Percentiles rank a stretch among this genome's conserved stretches.
Evolutionary conservation across 1,139 yeast genomes (phyloP).

Genomic region (Sugiyamaella novakii): DNA sequence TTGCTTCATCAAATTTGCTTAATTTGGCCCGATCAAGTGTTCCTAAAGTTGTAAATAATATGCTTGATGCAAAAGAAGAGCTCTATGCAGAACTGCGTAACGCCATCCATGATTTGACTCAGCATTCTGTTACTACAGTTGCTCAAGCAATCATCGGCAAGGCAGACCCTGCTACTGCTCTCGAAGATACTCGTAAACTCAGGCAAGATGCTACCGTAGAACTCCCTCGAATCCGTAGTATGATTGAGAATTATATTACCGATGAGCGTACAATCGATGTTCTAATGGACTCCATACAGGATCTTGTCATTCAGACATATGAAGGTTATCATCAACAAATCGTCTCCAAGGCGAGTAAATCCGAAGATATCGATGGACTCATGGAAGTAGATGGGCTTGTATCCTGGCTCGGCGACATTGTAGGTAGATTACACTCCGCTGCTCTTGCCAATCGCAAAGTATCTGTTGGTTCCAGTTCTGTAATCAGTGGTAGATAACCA

Average conservation of each 20-base stretch:
- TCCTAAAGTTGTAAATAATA: constrained; percentile 81
- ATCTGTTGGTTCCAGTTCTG: background rate
- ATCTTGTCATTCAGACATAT: constrained; percentile 54
- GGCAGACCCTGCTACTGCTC: constrained; percentile 36
- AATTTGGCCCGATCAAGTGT: constrained; percentile 68
- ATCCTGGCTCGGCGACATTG: constrained; percentile 52
- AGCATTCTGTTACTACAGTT: constrained; percentile 42
- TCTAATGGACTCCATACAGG: constrained; percentile 63
- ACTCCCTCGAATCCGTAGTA: constrained; percentile 57
- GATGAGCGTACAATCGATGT: constrained; percentile 51
- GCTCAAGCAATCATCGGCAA: constrained; percentile 39
- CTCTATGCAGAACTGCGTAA: constrained; percentile 71
- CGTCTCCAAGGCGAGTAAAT: constrained; percentile 28
- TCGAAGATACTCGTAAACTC: constrained; percentile 43
- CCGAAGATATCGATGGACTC: constrained; percentile 43
- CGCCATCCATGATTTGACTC: constrained; percentile 65
- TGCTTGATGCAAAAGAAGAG: constrained; percentile 83
- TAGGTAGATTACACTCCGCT: constrained; percentile 37
- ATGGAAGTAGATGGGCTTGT: constrained; percentile 61
- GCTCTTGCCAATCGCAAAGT: background rate
- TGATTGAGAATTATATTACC: constrained; percentile 51
- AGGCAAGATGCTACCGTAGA: constrained; percentile 54
- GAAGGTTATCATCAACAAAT: constrained; percentile 46
- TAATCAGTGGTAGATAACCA: constrained; percentile 5
- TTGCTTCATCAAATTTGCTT: constrained; percentile 49